Conservation (phyloP, 352 stramenopile species). For the Pythium guiyangense region DNA sequence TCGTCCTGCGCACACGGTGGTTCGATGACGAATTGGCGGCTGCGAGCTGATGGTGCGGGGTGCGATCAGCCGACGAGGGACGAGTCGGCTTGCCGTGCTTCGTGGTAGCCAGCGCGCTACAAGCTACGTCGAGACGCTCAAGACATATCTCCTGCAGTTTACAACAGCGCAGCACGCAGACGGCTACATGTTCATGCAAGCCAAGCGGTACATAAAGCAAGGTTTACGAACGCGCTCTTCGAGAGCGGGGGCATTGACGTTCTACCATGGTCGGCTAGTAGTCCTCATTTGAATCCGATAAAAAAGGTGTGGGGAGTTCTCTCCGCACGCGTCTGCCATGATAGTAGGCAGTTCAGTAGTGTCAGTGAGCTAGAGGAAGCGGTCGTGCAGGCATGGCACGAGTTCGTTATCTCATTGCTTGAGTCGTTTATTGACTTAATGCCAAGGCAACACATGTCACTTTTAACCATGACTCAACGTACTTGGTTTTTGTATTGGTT, state of each 20-base stretch:
- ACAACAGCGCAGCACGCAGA: background rate
- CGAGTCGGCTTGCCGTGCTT: background rate
- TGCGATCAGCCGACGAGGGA: background rate
- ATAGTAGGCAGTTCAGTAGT: background rate
- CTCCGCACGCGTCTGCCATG: background rate
- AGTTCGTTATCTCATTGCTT: background rate
- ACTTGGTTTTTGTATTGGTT: background rate
- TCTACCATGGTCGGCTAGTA: background rate
- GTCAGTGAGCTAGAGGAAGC: background rate
- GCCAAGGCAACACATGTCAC: background rate
- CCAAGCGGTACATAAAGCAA: background rate
- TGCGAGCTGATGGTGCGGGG: background rate
- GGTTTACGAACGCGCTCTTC: background rate
- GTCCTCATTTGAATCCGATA: background rate
- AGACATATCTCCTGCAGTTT: background rate
- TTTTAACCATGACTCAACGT: background rate
- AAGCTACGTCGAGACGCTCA: background rate
- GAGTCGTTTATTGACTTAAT: constrained; percentile 1
- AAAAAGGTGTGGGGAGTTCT: background rate
- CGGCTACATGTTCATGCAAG: background rate
- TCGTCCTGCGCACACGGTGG: background rate
- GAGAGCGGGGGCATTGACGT: background rate
- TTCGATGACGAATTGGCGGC: background rate
- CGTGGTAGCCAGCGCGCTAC: background rate
- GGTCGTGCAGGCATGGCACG: background rate